Conservation (phyloP, 768 basidiomycete genomes). For the Phlegmacium glaucopus region DNA sequence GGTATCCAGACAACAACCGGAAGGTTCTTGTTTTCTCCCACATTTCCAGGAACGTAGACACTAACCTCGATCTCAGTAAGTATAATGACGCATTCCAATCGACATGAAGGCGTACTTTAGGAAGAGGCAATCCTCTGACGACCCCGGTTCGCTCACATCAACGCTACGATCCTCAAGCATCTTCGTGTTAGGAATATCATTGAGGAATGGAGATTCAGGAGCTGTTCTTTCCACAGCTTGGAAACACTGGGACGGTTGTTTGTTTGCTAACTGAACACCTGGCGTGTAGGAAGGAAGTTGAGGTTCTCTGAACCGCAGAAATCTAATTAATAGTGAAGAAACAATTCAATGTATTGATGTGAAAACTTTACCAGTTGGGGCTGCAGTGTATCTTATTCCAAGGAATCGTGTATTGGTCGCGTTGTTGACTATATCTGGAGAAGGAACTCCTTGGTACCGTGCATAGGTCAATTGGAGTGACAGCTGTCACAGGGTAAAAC, state of each 20-base stretch:
- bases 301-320: too few species aligned
- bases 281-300: too few species aligned
- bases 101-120: constrained; percentile 26
- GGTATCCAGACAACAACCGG: constrained; percentile 43
- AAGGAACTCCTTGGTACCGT: constrained; percentile 32
- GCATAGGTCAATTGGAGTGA: constrained; percentile 35
- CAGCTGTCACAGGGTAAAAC: too few species aligned
- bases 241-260: too few species aligned
- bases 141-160: too few species aligned
- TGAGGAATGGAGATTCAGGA: too few species aligned
- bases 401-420: constrained; percentile 33
- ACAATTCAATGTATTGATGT: too few species aligned
- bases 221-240: not conserved
- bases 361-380: constrained; percentile 39
- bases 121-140: constrained; percentile 35
- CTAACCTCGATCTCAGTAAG: constrained; percentile 11
- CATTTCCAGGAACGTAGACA: constrained; percentile 33
- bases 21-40: constrained; percentile 19
- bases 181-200: too few species aligned
- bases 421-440: constrained; percentile 19
- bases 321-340: not conserved
- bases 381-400: constrained; percentile 47
- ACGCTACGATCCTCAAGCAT: too few species aligned
- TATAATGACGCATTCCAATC: not conserved
- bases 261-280: too few species aligned